These are phyloP conservation scores for Colletotrichum paranaense DNA, from an alignment of 2,329 filamentous ascomycete genomes.

Conservation along the genomic window DNA sequence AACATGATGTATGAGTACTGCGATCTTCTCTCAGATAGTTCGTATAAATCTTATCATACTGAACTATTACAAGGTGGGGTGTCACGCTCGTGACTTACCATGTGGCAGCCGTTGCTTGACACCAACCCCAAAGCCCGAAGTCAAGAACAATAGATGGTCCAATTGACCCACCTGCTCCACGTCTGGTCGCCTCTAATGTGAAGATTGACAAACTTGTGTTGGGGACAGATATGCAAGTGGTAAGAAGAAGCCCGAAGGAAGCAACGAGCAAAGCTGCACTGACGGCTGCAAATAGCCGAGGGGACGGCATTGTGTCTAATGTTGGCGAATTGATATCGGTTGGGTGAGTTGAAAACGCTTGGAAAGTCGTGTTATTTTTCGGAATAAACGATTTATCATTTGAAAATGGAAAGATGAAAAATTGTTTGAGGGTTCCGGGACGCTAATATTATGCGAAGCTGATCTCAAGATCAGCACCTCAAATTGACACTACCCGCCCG, in stretches of 20 bases:
- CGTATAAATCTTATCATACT: too few species aligned
- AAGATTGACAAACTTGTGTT: background rate
- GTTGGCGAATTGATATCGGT: too few species aligned
- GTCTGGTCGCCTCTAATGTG: background rate
- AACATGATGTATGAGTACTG: background rate
- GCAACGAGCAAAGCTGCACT: background rate
- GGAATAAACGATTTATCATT: too few species aligned
- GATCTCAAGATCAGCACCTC: too few species aligned
- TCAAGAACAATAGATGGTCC: background rate
- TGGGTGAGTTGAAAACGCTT: fast-evolving
- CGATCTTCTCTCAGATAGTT: background rate
- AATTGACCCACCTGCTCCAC: too few species aligned
- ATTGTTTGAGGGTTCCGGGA: too few species aligned
- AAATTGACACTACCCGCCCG: background rate
- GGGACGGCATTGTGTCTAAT: background rate
- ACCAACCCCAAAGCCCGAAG: background rate
- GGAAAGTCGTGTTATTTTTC: too few species aligned
- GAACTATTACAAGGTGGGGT: too few species aligned
- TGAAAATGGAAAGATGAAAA: too few species aligned
- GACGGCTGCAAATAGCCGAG: background rate
- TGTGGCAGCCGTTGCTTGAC: background rate
- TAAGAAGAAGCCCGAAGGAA: background rate
- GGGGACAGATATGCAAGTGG: background rate
- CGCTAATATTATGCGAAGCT: too few species aligned
- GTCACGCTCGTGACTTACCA: background rate